These are phyloP conservation scores for Pelargonium cotyledonis DNA, from an alignment of 441 rosid genomes.

Conservation along the genomic window DNA sequence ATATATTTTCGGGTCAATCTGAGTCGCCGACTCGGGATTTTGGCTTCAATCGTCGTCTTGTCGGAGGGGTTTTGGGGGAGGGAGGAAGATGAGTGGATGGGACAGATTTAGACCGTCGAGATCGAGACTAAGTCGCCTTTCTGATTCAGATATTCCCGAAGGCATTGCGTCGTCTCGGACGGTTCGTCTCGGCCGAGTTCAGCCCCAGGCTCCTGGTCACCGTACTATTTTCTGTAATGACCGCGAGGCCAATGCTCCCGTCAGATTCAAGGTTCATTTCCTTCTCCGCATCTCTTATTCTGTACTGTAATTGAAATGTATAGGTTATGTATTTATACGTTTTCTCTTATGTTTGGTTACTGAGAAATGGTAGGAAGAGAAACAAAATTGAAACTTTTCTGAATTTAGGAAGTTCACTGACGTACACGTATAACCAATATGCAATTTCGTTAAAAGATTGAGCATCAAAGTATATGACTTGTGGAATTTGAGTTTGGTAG, in stretches of 20 bases:
- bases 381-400: not conserved
- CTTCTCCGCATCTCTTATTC: slow-evolving; percentile 2
- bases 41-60: not conserved
- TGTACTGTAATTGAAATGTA: not conserved
- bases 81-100: slow-evolving; percentile 6
- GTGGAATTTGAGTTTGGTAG: not conserved
- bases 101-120: not conserved
- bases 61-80: not conserved
- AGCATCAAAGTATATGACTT: not conserved
- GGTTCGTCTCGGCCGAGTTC: slow-evolving; percentile 9
- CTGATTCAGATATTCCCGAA: not conserved
- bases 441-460: not conserved
- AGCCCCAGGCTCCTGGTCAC: slow-evolving; percentile 10
- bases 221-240: slow-evolving; percentile 5
- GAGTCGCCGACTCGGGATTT: slow-evolving; percentile 2
- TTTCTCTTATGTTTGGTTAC: not conserved
- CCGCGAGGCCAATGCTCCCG: slow-evolving; percentile 7
- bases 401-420: not conserved
- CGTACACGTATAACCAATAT: not conserved
- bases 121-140: not conserved
- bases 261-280: slow-evolving; percentile 7
- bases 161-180: slow-evolving; percentile 9
- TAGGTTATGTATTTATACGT: not conserved
- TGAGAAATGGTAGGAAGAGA: slow-evolving; percentile 2
- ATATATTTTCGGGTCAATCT: not conserved